phyloP scores from a whole-genome alignment of 2,329 filamentous ascomycete species.

The Fusarium incarnatum region DNA sequence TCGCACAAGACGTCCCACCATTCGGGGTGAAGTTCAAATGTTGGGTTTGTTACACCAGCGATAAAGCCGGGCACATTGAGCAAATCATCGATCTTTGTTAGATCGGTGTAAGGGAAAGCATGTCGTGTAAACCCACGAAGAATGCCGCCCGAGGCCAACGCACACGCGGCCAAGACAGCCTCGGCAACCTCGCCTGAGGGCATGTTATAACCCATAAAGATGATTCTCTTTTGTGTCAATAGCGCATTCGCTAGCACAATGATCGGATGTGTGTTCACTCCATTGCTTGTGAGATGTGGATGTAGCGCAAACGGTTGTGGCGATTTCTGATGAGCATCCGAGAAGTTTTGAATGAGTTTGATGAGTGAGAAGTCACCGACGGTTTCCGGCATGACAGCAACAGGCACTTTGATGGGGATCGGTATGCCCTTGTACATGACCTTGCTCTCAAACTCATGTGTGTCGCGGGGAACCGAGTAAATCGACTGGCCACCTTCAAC shows the following conservation, averaged over 20 bases:
- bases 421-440: conserved; percentile 97
- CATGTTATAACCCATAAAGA: conserved; percentile 95
- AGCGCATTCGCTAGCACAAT: conserved; percentile 95
- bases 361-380: conserved; percentile 98
- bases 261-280: conserved; percentile 89
- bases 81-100: conserved; percentile 97
- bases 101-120: conserved; percentile 96
- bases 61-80: conserved; percentile 97
- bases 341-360: conserved; percentile 96
- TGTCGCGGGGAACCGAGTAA: conserved; percentile 88
- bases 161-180: conserved; percentile 96
- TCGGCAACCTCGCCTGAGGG: conserved; percentile 97
- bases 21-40: conserved; percentile 92
- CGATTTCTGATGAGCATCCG: conserved; percentile 81
- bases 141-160: conserved; percentile 91
- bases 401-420: conserved; percentile 95
- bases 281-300: conserved; percentile 92
- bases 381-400: conserved; percentile 92
- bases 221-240: conserved; percentile 94
- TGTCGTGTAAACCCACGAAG: conserved; percentile 93
- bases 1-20: conserved; percentile 99
- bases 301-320: conserved; percentile 89
- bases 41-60: conserved; percentile 96
- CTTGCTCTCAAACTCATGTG: conserved; percentile 96
- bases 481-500: conserved; percentile 69